These are phyloP conservation scores for Neolentinus lepideus DNA, from an alignment of 1,284 basidiomycete species.

Conservation along the genomic window DNA sequence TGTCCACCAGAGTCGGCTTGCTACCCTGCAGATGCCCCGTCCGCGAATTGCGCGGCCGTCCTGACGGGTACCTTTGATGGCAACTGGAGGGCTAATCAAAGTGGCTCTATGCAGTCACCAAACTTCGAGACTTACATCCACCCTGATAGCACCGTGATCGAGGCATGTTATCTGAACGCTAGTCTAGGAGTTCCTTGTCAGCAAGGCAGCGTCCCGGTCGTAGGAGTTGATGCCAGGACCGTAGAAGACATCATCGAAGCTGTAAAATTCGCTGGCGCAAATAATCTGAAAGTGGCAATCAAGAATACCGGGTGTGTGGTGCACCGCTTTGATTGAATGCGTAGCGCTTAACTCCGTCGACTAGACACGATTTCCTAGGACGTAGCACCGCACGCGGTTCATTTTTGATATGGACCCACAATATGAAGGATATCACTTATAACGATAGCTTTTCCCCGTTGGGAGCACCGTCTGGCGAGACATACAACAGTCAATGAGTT, in stretches of 20 bases:
- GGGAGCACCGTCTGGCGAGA: constrained; percentile 18
- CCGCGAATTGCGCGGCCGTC: neutral
- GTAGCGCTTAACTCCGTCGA: neutral
- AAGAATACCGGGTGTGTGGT: constrained; percentile 8
- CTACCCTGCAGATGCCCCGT: constrained; percentile 7
- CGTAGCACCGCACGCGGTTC: constrained; percentile 23
- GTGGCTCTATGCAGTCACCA: constrained; percentile 16
- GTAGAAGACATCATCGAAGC: constrained; percentile 7
- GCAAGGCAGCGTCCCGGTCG: constrained; percentile 1
- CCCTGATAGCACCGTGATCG: constrained; percentile 23
- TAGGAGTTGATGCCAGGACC: constrained; percentile 1
- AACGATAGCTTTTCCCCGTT: constrained; percentile 23
- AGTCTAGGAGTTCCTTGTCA: constrained; percentile 4
- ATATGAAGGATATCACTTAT: constrained; percentile 28
- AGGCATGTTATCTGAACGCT: constrained; percentile 32
- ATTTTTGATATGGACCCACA: constrained; percentile 33
- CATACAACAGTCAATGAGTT: constrained; percentile 10
- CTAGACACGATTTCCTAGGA: constrained; percentile 17
- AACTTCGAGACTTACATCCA: constrained; percentile 34
- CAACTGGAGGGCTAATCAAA: neutral
- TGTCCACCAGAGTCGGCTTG: constrained; percentile 3
- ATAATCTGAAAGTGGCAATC: neutral
- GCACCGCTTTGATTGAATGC: neutral
- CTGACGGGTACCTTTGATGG: neutral
- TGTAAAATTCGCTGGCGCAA: constrained; percentile 28